Evolutionary conservation across 1,284 basidiomycete genomes (phyloP), one percentile per base, ranked within the genome.

Genomic region (Ustilago esculenta): DNA sequence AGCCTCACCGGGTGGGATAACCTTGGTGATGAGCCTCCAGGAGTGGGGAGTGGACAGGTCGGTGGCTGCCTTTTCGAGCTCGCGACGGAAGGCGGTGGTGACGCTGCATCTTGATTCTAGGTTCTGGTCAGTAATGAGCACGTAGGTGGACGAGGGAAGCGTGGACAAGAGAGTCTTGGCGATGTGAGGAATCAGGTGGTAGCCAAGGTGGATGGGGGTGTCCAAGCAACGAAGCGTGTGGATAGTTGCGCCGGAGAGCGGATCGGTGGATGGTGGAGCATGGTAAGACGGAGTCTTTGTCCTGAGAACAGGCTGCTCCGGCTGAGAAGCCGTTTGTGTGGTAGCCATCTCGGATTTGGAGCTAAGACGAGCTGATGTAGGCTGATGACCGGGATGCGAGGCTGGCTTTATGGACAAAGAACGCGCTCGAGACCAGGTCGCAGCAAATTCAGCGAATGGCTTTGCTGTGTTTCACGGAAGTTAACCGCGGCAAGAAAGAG

Each of bases 101-200:
- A 80, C 69, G 57, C 57, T 66, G 63, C 68, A 71, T 65, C 63
- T 71, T 42, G 63, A 45, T n/a, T 85, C 81, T 77, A 98, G 88
- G 83, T 94, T 89, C 32, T 90, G 89, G 84, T 98, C 95, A 36
- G 94, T 97, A 83, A 98, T 84, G 72, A 98, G 87, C 76, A 94
- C 90, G 84, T 98, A 98, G 54, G 91, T 89, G 9, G 93, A 92
- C 0, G 94, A 90, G 0, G 90, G 87, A 29, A 96, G 87, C 5
- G 87, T 87, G 0, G 86, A 81, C 25, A 78, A 52, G 70, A 96
- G 88, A 14, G 92, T 96, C 45, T 85, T 78, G 69, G 89, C 90
- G 47, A 81, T 77, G 66, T 81, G 80, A 43, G 75, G 74, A 54
- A 76, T 63, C 27, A 81, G 74, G 51, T 81, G 79, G 64, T 66